Percentiles rank a stretch among this genome's conserved stretches.
These are phyloP conservation scores for Pleomassaria siparia DNA, from an alignment of 2,329 filamentous ascomycete genomes.

Conservation along the genomic window DNA sequence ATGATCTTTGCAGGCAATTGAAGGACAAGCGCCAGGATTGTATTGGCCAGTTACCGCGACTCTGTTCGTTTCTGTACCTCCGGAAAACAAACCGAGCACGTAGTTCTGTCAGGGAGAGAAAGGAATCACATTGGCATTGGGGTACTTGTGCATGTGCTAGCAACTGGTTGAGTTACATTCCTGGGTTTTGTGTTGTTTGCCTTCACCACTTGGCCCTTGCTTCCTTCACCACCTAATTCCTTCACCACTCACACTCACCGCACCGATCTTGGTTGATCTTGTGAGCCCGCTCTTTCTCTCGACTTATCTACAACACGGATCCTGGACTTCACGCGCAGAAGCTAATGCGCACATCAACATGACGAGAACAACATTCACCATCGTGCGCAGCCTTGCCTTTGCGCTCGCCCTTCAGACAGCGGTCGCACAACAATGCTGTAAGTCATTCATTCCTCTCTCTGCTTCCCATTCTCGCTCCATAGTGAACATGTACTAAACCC, in stretches of 20 bases:
- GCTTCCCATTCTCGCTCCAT: not conserved
- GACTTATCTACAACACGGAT: no score
- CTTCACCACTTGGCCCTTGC: no score
- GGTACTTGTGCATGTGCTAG: no score
- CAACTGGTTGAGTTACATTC: no score
- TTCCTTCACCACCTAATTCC: no score
- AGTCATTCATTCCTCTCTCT: conserved; percentile 1
- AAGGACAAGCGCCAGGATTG: not conserved
- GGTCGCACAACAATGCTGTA: conserved; percentile 34
- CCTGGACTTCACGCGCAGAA: conserved; percentile 1
- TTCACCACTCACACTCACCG: no score
- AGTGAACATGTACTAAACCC: not conserved
- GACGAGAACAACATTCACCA: not conserved
- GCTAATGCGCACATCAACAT: conserved; percentile 21
- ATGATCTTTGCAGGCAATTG: not conserved
- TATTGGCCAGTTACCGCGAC: not conserved
- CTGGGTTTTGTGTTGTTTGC: no score
- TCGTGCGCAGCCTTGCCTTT: conserved; percentile 6
- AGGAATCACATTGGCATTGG: no score
- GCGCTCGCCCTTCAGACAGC: conserved; percentile 17
- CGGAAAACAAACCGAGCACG: not conserved
- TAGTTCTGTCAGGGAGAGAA: not conserved
- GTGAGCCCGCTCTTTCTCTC: not conserved
- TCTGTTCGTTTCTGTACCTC: no score
- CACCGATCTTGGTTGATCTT: not conserved